Evolutionary conservation across 2,329 filamentous ascomycete species (phyloP), one percentile per base, ranked within the genome.

Genomic region (Stachybotrys chartarum): DNA sequence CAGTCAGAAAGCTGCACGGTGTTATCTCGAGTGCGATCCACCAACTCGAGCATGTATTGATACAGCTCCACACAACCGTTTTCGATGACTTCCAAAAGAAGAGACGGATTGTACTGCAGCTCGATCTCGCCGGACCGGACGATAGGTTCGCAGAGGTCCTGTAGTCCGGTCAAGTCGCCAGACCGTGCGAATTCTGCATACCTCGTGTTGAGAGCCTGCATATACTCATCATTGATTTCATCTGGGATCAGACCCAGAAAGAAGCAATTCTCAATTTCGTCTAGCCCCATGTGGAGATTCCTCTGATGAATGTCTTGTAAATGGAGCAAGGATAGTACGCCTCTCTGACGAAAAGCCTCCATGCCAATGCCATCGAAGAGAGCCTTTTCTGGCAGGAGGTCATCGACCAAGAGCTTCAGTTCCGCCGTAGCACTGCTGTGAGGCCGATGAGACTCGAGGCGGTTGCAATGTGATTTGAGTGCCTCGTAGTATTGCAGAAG

Each of bases 291-390:
- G 39, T 61, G 61, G 16, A 67, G 55, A 12, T 61, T 64, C 8
- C 60, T 57, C 16, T 64, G 56, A 31, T 66, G 62, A 51, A 69
- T 65, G 30, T 68, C 63, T 24, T 64, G 67, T 12, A 68, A 57
- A 51, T 68, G 64, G 5, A 58, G n/a, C 8, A 55, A 39, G 7
- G 59, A 54, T 10, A 63, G 54, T 18, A 63, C 52, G 5, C 59
- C 55, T 7, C 55, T 58, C 7, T 59, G 58, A 7, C 57, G 58
- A 10, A 63, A 60, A 6, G 31, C 51, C n/a, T 63, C 59, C 42
- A 64, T 58, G 16, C 63, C 60, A 30, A 64, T 58, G 16, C 66
- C 66, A 47, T 63, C 61, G 50, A 62, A 68, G 12, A 68, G 55
- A 17, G 62, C 64, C 12, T 59, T 58, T 3, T 68, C 66, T 5